Percentiles rank a stretch among this genome's conserved stretches.
Evolutionary conservation across 495 filamentous ascomycete genomes (phyloP).

Genomic region (Penicillium dipodomyicola): DNA sequence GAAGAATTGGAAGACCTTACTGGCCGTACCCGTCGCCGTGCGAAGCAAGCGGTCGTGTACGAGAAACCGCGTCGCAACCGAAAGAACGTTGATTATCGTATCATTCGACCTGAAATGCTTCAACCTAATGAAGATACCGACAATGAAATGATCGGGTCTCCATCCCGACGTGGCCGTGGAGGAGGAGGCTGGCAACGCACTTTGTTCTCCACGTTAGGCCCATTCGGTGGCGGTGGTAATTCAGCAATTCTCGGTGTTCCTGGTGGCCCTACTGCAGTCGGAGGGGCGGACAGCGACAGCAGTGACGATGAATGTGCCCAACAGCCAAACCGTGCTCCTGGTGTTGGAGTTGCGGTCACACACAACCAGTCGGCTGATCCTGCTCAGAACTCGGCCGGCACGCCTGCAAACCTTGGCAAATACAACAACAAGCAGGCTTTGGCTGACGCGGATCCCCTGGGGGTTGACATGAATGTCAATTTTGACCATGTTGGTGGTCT

Average conservation of each 20-base stretch:
- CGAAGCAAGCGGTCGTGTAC: slow-evolving; percentile 55
- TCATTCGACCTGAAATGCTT: slow-evolving; percentile 70
- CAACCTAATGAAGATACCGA: slow-evolving; percentile 64
- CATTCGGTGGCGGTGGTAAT: slow-evolving; percentile 81
- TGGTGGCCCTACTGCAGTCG: slow-evolving; percentile 67
- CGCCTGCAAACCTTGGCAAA: slow-evolving; percentile 84
- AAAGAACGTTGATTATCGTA: slow-evolving; percentile 68
- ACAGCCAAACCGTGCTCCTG: slow-evolving; percentile 54
- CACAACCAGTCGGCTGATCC: slow-evolving; percentile 66
- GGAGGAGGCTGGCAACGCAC: slow-evolving; percentile 66
- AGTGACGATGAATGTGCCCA: slow-evolving; percentile 83
- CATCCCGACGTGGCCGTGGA: slow-evolving; percentile 61
- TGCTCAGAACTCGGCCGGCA: slow-evolving; percentile 59
- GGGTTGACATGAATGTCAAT: slow-evolving; percentile 84
- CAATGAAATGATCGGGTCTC: slow-evolving; percentile 59
- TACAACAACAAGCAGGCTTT: slow-evolving; percentile 76
- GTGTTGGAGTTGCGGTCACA: slow-evolving; percentile 46
- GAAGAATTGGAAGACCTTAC: slow-evolving; percentile 73
- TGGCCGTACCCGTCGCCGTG: slow-evolving; percentile 50
- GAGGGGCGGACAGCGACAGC: slow-evolving; percentile 87
- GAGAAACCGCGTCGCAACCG: slow-evolving; percentile 56
- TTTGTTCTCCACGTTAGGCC: slow-evolving; percentile 82
- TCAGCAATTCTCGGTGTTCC: slow-evolving; percentile 72
- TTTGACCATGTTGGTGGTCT: slow-evolving; percentile 92
- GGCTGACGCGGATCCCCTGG: slow-evolving; percentile 90